Base-by-base conservation (phyloP, 306 rosid genomes). In the Casuarina glauca region DNA sequence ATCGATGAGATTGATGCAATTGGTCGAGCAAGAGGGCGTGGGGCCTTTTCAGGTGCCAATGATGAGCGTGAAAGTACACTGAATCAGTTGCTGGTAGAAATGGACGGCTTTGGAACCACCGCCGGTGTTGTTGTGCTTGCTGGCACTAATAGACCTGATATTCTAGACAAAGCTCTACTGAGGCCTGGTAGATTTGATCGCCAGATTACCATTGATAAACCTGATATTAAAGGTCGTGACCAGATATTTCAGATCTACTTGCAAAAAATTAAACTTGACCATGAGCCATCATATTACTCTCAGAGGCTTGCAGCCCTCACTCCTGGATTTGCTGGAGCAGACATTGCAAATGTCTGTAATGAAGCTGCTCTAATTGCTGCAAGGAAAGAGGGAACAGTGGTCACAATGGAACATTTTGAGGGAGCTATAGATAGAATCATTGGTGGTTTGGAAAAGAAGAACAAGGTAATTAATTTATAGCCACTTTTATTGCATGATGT, bases 251-350 rank as follows among this genome's bases (percentile, higher is more conserved):
- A 84, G 84, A 87, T 95, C 51, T 95, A 95, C 83, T 78, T 95
- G 82, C 91, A 88, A 63, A 95, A 83, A 83, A 86, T 95, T 76
- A 95, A 95, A 84, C 97, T 95, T 79, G 93, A 92, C 79, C 97
- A 84, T 9, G 84, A 86, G 73, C 98, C 98, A 73, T 87, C 93
- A 57, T 95, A 80, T 80, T 95, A 69, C 85, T 95, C 98, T 6
- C 96, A 91, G 67, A 89, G 97, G 86, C 97, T 95, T 70, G 97
- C 98, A 46, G 97, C 98, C 57, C 90, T 92, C 49, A 95, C 97
- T n/a, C 98, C 98, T 48, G 98, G 98, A 74, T 92, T 95, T 89
- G 97, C 97, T 38, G 98, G 98, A 76, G 98, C 98, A n/a, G 98
- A 92, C 88, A 95, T 95, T 85, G 97, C 98, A 57, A 95, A 95